Conservation (phyloP, 192 early-diverging fungal genomes). For the Lobosporangium transversale region DNA sequence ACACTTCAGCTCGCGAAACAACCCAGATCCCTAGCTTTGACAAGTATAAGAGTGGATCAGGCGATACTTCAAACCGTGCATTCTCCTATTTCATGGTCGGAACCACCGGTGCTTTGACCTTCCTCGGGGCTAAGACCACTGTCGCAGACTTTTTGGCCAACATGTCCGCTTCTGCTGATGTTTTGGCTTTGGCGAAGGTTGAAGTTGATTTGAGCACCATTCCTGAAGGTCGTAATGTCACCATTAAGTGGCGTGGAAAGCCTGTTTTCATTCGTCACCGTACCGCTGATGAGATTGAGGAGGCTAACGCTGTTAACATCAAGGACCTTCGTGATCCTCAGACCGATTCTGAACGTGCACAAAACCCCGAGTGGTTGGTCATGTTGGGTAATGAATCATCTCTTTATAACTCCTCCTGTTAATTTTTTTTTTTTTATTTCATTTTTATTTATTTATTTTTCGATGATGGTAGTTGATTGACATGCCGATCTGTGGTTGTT, state of each 20-base stretch:
- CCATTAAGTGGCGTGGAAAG: constrained; percentile 99
- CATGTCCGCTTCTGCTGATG: constrained; percentile 97
- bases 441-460: not conserved
- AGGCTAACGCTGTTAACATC: constrained; percentile 86
- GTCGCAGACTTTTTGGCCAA: constrained; percentile 85
- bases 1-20: constrained; percentile 65
- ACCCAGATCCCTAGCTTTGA: constrained; percentile 78
- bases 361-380: constrained; percentile 96
- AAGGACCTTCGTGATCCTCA: constrained; percentile 90
- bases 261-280: constrained; percentile 98
- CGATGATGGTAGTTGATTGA: not conserved
- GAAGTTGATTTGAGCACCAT: constrained; percentile 93
- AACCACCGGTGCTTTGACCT: constrained; percentile 82
- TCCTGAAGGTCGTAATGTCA: constrained; percentile 96
- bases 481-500: too few relatives aligned
- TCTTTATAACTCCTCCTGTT: constrained; percentile 45
- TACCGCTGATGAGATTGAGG: constrained; percentile 92
- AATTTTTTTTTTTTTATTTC: not conserved
- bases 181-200: constrained; percentile 96
- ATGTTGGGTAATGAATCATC: constrained; percentile 96
- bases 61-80: constrained; percentile 72
- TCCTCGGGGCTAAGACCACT: constrained; percentile 88
- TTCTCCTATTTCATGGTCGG: constrained; percentile 97
- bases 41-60: constrained; percentile 74
- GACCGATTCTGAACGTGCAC: constrained; percentile 87